A percentile compares a stretch with the other conserved stretches of the same genome.
phyloP scores from a whole-genome alignment of 164 flowering plant genomes.

The Saururus chinensis region DNA sequence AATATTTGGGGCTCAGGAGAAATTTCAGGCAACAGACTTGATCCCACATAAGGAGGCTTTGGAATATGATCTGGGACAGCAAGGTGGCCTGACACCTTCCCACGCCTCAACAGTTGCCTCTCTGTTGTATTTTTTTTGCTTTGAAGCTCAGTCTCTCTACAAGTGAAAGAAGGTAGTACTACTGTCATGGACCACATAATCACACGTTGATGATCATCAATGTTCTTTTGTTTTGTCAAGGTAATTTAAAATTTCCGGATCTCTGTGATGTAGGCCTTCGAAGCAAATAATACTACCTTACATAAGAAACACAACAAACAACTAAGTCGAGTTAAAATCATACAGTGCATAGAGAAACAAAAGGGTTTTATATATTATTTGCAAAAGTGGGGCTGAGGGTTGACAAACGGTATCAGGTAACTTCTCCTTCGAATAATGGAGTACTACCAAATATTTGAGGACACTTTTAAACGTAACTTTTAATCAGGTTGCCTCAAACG shows the following conservation, averaged over 20 bases:
- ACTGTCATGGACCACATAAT: neutral
- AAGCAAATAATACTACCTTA: too few relatives aligned
- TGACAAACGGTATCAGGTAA: too few relatives aligned
- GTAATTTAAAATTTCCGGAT: neutral
- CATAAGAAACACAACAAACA: too few relatives aligned
- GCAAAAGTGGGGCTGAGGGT: too few relatives aligned
- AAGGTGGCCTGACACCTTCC: slow-evolving; percentile 67
- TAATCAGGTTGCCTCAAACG: too few relatives aligned
- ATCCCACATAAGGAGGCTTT: slow-evolving; percentile 72
- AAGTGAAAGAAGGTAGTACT: neutral
- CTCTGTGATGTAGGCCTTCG: neutral
- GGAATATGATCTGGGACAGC: slow-evolving; percentile 81
- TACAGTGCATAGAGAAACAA: neutral
- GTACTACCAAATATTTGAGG: too few relatives aligned
- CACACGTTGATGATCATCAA: neutral
- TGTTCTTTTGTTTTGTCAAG: neutral
- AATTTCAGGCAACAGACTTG: slow-evolving; percentile 52
- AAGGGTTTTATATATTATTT: neutral
- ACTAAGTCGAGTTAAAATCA: neutral
- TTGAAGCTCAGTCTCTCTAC: slow-evolving; percentile 53
- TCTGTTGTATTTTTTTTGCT: slow-evolving; percentile 19
- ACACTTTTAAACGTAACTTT: too few relatives aligned
- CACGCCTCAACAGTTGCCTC: slow-evolving; percentile 64
- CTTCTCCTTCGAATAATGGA: too few relatives aligned
- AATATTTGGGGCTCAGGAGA: slow-evolving; percentile 61